Base-by-base conservation (phyloP, 2,329 filamentous ascomycete genomes). In the Penicillium sp. region DNA sequence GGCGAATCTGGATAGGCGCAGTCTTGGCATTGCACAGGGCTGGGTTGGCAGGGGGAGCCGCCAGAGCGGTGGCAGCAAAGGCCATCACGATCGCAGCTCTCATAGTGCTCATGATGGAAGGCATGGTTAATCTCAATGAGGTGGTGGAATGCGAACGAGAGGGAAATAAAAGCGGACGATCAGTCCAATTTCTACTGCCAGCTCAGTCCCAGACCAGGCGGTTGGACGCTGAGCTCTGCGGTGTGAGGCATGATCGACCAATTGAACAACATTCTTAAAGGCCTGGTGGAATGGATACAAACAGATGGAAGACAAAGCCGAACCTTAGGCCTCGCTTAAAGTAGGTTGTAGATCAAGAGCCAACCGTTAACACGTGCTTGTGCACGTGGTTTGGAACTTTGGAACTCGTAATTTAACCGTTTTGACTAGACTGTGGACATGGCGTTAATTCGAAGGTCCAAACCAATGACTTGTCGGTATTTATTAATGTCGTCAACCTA, bases 1-100 rank as follows among this genome's bases (percentile, higher is more conserved):
- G 37, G 40, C 60, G 61, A 10, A 63, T 31, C 18, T 62, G 60
- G 36, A 57, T 53, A 5, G 58, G 58, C 3, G 40, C 40, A 19
- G 40, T 43, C 37, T 40, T 40, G 16, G 37, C 37, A 40, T 40
- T 40, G 16, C 37, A 40, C 16, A 40, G 37, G 37, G 37, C 37
- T 18, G 37, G 16, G 6, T 40, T 18, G 37, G 37, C 37, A 18
- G 16, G 37, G 37, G 37, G 37, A 18, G 16, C 37, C 16, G 37
- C 37, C 37, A 40, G 6, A 40, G 37, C 37, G 18, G 37, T 40
- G 37, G 37, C 37, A 40, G 37, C 37, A 40, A 40, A 40, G 37
- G 37, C 37, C 6, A 18, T 6, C 16, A 40, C 16, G 37, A n/a
- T 40, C 37, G 37, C 37, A 40, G 37, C 37, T 18, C n/a, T 40